Conservation (phyloP, 116 monocot genomes). For the Papilionanthe hybrid region DNA sequence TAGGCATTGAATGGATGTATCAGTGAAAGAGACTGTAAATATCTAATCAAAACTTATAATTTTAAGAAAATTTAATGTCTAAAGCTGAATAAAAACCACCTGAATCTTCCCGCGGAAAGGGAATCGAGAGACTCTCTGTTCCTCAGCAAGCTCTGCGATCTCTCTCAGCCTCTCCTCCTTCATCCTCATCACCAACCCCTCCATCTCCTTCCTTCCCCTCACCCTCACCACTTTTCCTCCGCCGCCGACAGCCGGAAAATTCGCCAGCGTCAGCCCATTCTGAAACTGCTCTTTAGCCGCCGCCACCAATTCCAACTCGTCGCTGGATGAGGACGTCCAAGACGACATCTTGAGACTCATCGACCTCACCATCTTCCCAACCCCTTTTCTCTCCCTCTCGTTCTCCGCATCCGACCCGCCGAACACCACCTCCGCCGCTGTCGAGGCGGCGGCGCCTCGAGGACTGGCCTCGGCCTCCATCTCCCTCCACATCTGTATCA, state of each 20-base stretch:
- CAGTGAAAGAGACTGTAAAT: too few relatives aligned
- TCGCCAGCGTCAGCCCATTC: background rate
- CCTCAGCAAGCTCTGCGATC: constrained; percentile 20
- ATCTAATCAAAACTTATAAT: too few relatives aligned
- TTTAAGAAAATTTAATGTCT: too few relatives aligned
- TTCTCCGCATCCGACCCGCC: constrained; percentile 14
- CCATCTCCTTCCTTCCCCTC: constrained; percentile 40
- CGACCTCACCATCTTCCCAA: constrained; percentile 22
- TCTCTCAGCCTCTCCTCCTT: constrained; percentile 35
- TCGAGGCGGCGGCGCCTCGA: too few relatives aligned
- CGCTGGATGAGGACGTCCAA: background rate
- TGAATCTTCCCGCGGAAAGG: constrained; percentile 55
- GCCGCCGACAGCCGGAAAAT: background rate
- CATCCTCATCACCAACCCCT: constrained; percentile 39
- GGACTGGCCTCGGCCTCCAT: constrained; percentile 42
- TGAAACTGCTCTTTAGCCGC: background rate
- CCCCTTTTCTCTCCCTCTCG: constrained; percentile 17
- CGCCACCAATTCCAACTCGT: background rate
- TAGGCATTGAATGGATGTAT: too few relatives aligned
- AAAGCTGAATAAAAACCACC: constrained; percentile 21
- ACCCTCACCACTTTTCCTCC: constrained; percentile 7
- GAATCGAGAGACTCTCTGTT: constrained; percentile 41
- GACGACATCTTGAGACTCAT: constrained; percentile 6
- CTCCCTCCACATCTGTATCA: constrained; percentile 86
- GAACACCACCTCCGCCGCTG: background rate